Evolutionary conservation across 2,329 filamentous ascomycete genomes (phyloP), one percentile per base, ranked within the genome.

Genomic region (Thermothelomyces thermophilus): DNA sequence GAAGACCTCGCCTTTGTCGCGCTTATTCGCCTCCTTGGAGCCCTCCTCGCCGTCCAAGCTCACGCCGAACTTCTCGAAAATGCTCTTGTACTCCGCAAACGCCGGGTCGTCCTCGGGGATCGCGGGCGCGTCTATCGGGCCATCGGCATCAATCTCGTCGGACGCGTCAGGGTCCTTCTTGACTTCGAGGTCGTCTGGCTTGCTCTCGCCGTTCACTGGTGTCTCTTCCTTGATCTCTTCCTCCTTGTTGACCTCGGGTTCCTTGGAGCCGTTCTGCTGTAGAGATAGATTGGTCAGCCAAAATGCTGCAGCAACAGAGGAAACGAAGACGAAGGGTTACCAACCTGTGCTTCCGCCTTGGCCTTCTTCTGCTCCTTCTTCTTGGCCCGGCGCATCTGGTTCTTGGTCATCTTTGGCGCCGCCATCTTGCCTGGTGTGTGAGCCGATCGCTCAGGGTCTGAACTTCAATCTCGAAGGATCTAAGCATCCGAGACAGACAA

Each of bases 311-410:
- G 35, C 2, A 16, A 51, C 31, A 51, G 48, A 42, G 16, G 31
- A n/a, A 41, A 26, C 22, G 16, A 14, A 5, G 0, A 41, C 24
- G 31, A 19, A 26, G n/a, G 1, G 33, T 37, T 2, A 45, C 46
- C 22, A 14, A 19, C 17, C 8, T 26, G 19, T 2, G 52, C 79
- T 61, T 82, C 72, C 66, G 78, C 71, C 46, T 77, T 71, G 58
- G 80, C 70, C 63, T 83, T 83, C 73, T 94, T 94, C 65, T 88
- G 82, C 62, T 89, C 86, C 83, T 95, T 96, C 80, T 93, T 95
- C 75, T 91, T 90, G 42, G 89, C 87, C 67, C 91, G 83, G 67
- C 90, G 82, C 74, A 90, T 84, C 71, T 95, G 89, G 70, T 96
- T 96, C 75, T 96, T 97, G 67, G 86, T 90, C 74, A 86, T 83